These are phyloP conservation scores for Saccharomyces eubayanus DNA, from an alignment of 805 yeast genomes.

Conservation along the genomic window DNA sequence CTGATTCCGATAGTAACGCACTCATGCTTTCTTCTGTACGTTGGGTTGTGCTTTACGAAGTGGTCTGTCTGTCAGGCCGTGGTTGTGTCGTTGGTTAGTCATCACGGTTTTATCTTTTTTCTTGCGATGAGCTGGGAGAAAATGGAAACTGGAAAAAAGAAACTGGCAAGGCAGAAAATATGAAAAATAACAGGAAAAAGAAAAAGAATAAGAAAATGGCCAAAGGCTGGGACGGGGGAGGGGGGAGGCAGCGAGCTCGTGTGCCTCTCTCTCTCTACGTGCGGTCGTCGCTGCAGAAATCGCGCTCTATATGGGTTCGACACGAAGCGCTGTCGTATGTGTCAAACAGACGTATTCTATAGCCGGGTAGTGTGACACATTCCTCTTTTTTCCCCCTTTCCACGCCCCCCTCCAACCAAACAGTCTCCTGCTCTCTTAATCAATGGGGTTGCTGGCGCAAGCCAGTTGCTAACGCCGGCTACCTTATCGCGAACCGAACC, in stretches of 20 bases:
- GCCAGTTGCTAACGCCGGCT: neutral
- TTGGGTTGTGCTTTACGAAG: neutral
- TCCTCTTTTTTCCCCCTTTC: neutral
- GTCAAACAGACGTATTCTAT: neutral
- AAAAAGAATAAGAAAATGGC: neutral
- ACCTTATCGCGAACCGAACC: neutral
- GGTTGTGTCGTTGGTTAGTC: neutral
- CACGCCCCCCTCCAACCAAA: neutral
- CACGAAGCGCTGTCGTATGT: neutral
- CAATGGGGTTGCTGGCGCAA: neutral
- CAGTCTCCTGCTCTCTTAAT: neutral
- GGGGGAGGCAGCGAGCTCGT: too few relatives aligned
- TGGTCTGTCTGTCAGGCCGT: neutral
- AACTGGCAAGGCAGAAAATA: too few relatives aligned
- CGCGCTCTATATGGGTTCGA: too few relatives aligned
- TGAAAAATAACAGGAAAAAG: neutral
- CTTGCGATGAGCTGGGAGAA: neutral
- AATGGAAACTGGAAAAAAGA: neutral
- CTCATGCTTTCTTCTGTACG: constrained; percentile 45
- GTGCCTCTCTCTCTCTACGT: too few relatives aligned
- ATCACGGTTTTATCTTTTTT: neutral
- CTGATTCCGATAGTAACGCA: constrained; percentile 80
- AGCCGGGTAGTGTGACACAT: neutral
- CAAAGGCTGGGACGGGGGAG: too few relatives aligned
- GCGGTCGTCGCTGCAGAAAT: too few relatives aligned